These are phyloP conservation scores for Bombardia bombarda DNA, from an alignment of 495 filamentous ascomycete genomes.

Conservation along the genomic window DNA sequence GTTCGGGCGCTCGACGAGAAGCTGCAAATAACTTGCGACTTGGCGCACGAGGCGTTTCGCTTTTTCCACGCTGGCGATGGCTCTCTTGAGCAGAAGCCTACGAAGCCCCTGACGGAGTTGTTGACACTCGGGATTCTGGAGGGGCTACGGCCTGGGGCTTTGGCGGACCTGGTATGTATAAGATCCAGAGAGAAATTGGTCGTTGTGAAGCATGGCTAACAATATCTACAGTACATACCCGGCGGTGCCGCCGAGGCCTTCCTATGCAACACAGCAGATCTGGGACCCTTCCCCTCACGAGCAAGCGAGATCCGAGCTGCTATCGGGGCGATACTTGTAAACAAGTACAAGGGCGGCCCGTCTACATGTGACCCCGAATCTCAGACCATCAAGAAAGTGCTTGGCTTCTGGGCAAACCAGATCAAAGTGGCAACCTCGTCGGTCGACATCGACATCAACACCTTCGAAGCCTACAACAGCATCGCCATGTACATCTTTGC, in stretches of 20 bases:
- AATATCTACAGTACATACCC: slow-evolving; percentile 14
- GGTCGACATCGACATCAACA: slow-evolving; percentile 2
- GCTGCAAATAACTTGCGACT: slow-evolving; percentile 16
- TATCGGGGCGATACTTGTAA: slow-evolving; percentile 23
- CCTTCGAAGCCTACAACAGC: slow-evolving; percentile 14
- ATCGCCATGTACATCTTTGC: slow-evolving; percentile 20
- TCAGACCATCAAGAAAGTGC: slow-evolving; percentile 11
- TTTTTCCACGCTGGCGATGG: slow-evolving; percentile 16
- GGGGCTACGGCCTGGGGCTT: slow-evolving; percentile 31
- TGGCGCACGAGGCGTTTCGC: slow-evolving; percentile 24
- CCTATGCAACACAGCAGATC: slow-evolving; percentile 13
- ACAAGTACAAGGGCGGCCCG: slow-evolving; percentile 26
- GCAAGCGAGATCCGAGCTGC: slow-evolving; percentile 18
- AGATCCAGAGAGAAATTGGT: too few relatives aligned
- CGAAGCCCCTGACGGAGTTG: slow-evolving; percentile 3
- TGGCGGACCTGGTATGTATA: slow-evolving; percentile 29
- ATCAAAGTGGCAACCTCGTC: slow-evolving; percentile 8
- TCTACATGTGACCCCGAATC: slow-evolving; percentile 20
- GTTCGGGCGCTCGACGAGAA: slow-evolving; percentile 17
- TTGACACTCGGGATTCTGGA: slow-evolving; percentile 36
- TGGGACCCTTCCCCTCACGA: slow-evolving; percentile 5
- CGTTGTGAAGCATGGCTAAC: slow-evolving; percentile 4
- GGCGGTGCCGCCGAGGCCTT: slow-evolving; percentile 16
- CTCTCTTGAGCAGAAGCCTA: background rate
- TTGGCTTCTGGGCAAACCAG: slow-evolving; percentile 17